Evolutionary conservation across 768 basidiomycete species (phyloP), one percentile per base, ranked within the genome.

Genomic region (Tricholoma hemisulphureum): DNA sequence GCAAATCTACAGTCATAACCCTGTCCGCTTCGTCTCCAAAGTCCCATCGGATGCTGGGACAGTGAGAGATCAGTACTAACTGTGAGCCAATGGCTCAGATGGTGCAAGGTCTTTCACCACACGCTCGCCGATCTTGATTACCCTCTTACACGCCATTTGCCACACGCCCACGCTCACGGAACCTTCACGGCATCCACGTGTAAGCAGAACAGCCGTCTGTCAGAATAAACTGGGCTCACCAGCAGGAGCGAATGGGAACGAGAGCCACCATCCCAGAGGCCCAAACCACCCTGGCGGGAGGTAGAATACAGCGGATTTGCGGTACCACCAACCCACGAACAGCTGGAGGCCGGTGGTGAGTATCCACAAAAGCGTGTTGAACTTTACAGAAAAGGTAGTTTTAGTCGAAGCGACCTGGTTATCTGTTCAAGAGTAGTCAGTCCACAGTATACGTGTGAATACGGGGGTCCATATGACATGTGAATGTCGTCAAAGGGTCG

Each of bases 161-260:
- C 96, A 99, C 37, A 93, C 83, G 1, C 90, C 91, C 39, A 94
- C 93, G 64, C 93, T 93, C 58, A 99, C 89, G 10, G 93, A 91
- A 10, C 96, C 95, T 95, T 55, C 10, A 21, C 9, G 55, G 21
- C 43, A 45, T 59, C 20, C 51, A 3, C 31, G 21, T 11, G 54
- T 55, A 21, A 21, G 24, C 26, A 62, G 50, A 8, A 26, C 14
- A 55, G 58, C 37, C 23, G 8, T 9, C 6, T 20, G 20, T 13
- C 31, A 16, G 20, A 56, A 52, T 32, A 20, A 20, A 4, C 56
- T 34, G n/a, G 13, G 72, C 83, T 57, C 48, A 91, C 93, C 94
- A 67, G 76, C 78, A 0, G 96, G 96, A 18, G 95, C 96, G 63
- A 93, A 95, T 50, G 96, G 96, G 58, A 98, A 81, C 24, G 91